Percentiles rank a stretch among this genome's conserved stretches.
phyloP scores from a whole-genome alignment of 371 early-diverging fungal species.

The Actinomortierella ambigua region DNA sequence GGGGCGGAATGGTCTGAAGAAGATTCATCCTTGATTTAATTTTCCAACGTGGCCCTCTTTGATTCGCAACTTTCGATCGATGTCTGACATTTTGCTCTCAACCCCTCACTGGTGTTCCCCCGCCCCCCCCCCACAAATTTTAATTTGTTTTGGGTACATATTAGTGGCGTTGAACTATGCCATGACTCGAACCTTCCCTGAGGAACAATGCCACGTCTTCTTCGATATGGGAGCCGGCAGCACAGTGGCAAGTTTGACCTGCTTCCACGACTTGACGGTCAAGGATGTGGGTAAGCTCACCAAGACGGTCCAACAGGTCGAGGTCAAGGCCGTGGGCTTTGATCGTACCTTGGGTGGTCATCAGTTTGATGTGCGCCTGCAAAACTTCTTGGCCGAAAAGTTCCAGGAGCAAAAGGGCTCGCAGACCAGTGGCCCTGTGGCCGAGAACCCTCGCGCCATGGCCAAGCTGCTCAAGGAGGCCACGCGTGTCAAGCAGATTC shows the following conservation, averaged over 20 bases:
- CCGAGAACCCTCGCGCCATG: conserved; percentile 76
- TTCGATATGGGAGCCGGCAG: conserved; percentile 97
- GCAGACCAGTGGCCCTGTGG: conserved; percentile 38
- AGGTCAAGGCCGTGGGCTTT: conserved; percentile 81
- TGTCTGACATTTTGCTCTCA: not conserved
- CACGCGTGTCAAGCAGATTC: conserved; percentile 91
- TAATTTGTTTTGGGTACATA: conserved; percentile 4
- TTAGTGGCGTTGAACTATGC: conserved; percentile 94
- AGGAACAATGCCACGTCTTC: conserved; percentile 84
- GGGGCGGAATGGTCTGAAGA: not conserved
- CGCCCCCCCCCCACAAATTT: not conserved
- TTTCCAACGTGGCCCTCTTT: too few species aligned
- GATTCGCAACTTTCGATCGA: too few species aligned
- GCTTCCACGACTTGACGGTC: conserved; percentile 68
- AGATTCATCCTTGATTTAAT: not conserved
- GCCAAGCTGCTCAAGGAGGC: conserved; percentile 90
- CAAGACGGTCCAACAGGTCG: conserved; percentile 69
- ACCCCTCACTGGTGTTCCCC: not conserved
- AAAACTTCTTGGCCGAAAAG: conserved; percentile 71
- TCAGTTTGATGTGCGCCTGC: conserved; percentile 82
- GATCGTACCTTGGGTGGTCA: conserved; percentile 91
- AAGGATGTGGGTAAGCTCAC: conserved; percentile 64
- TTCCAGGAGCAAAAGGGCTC: conserved; percentile 66
- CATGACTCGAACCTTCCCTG: conserved; percentile 68
- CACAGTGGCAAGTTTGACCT: conserved; percentile 87